These are phyloP conservation scores for Citrus unshiu DNA, from an alignment of 345 rosid genomes.

Conservation along the genomic window DNA sequence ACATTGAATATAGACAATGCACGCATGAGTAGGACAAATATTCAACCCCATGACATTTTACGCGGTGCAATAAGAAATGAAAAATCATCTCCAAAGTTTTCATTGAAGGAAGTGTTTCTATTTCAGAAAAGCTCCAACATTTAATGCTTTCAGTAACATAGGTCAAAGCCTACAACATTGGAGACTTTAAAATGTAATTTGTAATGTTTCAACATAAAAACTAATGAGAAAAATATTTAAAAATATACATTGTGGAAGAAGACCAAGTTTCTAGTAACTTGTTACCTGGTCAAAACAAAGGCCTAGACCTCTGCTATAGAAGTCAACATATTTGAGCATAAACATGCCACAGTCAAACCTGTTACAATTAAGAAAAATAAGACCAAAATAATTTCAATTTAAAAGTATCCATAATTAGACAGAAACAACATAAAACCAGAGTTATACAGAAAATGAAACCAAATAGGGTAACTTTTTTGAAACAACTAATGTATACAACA, in stretches of 20 bases:
- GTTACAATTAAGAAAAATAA: slow-evolving; percentile 11
- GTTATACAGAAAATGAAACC: not conserved
- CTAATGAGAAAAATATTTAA: not conserved
- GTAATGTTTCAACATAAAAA: not conserved
- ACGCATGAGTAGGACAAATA: not conserved
- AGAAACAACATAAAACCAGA: not conserved
- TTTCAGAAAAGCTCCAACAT: not conserved
- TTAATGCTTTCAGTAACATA: not conserved
- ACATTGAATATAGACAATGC: not conserved
- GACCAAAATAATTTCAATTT: not conserved
- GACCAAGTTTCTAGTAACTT: not conserved
- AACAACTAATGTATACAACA: not conserved
- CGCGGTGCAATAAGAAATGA: not conserved
- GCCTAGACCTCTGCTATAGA: slow-evolving; percentile 78
- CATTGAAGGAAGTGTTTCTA: not conserved
- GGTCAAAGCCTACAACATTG: not conserved
- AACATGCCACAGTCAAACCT: slow-evolving; percentile 98
- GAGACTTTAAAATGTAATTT: not conserved
- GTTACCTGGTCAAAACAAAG: slow-evolving; percentile 90
- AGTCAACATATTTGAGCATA: slow-evolving; percentile 95
- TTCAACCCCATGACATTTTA: not conserved
- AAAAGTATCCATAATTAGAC: not conserved
- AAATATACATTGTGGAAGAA: not conserved
- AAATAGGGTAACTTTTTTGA: not conserved
- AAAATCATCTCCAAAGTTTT: not conserved